These are phyloP conservation scores for Coemansia nantahalensis DNA, from an alignment of 192 early-diverging fungal genomes.

Conservation along the genomic window DNA sequence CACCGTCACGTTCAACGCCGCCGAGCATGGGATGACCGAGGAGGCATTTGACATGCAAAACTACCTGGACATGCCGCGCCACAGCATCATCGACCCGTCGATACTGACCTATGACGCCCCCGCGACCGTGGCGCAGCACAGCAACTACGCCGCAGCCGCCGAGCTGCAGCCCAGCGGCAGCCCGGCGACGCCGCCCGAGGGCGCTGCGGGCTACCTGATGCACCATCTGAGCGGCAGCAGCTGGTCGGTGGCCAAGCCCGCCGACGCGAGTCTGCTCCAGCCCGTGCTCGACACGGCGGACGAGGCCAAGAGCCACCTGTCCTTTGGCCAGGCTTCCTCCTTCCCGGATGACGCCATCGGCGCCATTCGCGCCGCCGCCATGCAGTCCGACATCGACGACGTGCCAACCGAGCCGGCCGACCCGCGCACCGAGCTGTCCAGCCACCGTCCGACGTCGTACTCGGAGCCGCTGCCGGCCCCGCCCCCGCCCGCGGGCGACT, in stretches of 20 bases:
- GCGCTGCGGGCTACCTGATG: not conserved
- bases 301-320: no score
- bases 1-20: slow-evolving; percentile 13
- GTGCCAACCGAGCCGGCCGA: slow-evolving; percentile 30
- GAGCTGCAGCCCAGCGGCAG: not conserved
- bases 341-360: slow-evolving; percentile 40
- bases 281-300: no score
- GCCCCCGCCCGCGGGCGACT: no score
- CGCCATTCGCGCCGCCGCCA: slow-evolving; percentile 36
- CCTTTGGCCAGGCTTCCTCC: no score
- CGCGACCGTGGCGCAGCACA: slow-evolving; percentile 7
- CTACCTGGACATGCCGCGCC: slow-evolving; percentile 44
- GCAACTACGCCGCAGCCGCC: slow-evolving; percentile 12
- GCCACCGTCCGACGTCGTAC: not conserved
- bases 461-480: not conserved
- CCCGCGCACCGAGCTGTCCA: slow-evolving; percentile 13
- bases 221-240: slow-evolving; percentile 6
- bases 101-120: slow-evolving; percentile 48
- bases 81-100: slow-evolving; percentile 53
- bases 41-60: slow-evolving; percentile 24
- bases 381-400: slow-evolving; percentile 33
- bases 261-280: slow-evolving; percentile 20
- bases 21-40: slow-evolving; percentile 15
- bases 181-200: not conserved
- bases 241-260: slow-evolving; percentile 42